Base-by-base conservation (phyloP, 2,329 filamentous ascomycete species). In the Pseudocercospora fuligena region DNA sequence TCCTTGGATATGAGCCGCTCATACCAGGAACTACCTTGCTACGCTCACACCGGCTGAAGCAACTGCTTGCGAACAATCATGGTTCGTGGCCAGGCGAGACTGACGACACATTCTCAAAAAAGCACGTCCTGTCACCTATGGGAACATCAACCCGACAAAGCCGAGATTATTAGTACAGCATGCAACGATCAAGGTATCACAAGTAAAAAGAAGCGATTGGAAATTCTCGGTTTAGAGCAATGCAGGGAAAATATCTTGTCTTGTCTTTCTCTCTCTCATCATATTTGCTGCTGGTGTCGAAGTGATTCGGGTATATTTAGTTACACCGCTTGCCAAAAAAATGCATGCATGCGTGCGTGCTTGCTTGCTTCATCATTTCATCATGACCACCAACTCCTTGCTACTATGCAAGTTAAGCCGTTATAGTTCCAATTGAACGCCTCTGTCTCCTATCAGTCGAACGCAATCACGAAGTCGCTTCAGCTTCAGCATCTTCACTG, bases 401-500 rank as follows among this genome's bases (percentile, higher is more conserved):
- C 25, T 54, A 11, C 51, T 66, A 61, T 63, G 61, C 61, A 63
- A 63, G 33, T 60, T 43, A 58, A 25, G 51, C 31, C 36, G 54
- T 47, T 23, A 29, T 23, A 29, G 36, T 43, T 9, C 33, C 21
- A 9, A 54, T 49, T 21, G n/a, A 56, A 57, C 40, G 63, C 60
- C 49, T 33, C 21, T 53, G 3, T 12, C 49, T 43, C 40, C 27
- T 40, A 36, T 16, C 16, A 63, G 11, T 19, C 51, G 27, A 27
- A 29, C 21, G 25, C 16, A 25, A 27, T 54, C 25, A 54, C 2
- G 46, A 49, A 49, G 46, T 25, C 46, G 46, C 59, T 25, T 66
- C 27, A 19, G 51, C 47, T 11, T 46, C 59, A 56, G 59, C 68
- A 63, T 75, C 73, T 49, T 49, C 46, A 49, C 23, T 49, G 46